Evolutionary conservation across 2,329 filamentous ascomycete species (phyloP).

Genomic region (Arthrobotrys musiformis): DNA sequence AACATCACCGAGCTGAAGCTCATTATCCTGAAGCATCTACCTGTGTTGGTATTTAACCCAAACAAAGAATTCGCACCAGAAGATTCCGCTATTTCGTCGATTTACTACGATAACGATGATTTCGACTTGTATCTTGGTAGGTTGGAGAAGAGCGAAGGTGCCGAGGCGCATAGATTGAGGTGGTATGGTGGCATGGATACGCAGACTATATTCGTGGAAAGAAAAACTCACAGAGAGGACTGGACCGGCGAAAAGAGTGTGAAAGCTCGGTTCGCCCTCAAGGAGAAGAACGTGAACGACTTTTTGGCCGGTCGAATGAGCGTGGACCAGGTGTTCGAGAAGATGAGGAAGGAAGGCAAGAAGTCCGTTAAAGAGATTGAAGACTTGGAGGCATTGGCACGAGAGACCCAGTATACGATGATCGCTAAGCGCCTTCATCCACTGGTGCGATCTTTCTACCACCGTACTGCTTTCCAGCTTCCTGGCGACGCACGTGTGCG

Average conservation of each 20-base stretch:
- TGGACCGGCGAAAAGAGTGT: slow-evolving; percentile 99
- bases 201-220: slow-evolving; percentile 95
- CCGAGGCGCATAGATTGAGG: slow-evolving; percentile 91
- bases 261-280: slow-evolving; percentile 92
- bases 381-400: slow-evolving; percentile 86
- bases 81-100: slow-evolving; percentile 95
- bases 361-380: slow-evolving; percentile 91
- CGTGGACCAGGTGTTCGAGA: slow-evolving; percentile 91
- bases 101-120: slow-evolving; percentile 96
- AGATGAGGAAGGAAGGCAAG: slow-evolving; percentile 93
- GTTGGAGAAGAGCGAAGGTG: slow-evolving; percentile 96
- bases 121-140: slow-evolving; percentile 96
- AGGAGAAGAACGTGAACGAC: slow-evolving; percentile 97
- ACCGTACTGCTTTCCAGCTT: slow-evolving; percentile 96
- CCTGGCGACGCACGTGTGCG: slow-evolving; percentile 95
- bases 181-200: slow-evolving; percentile 98
- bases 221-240: slow-evolving; percentile 97
- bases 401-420: slow-evolving; percentile 92
- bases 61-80: slow-evolving; percentile 93
- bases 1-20: slow-evolving; percentile 98
- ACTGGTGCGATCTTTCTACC: slow-evolving; percentile 95
- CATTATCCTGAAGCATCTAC: slow-evolving; percentile 96
- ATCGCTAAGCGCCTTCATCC: slow-evolving; percentile 87
- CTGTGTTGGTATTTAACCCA: slow-evolving; percentile 95
- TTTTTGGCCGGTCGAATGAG: slow-evolving; percentile 86